Percentiles rank a stretch among this genome's conserved stretches.
Evolutionary conservation across 1,139 yeast species (phyloP).

Genomic region (Pichia sorboxylosa): DNA sequence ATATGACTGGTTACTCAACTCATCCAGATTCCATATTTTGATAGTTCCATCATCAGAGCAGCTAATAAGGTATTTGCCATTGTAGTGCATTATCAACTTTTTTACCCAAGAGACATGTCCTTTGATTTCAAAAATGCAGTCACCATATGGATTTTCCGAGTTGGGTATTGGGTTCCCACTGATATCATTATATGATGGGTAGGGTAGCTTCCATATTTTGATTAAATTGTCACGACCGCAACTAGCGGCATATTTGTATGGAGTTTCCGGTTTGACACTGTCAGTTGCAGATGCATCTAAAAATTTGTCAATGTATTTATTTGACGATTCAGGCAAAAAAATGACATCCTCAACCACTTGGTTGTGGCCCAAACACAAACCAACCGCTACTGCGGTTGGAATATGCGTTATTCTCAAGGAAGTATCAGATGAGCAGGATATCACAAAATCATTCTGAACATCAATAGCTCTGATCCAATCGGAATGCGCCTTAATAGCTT

Average conservation of each 20-base stretch:
- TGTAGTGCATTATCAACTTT: slow-evolving; percentile 59
- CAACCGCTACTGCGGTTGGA: slow-evolving; percentile 56
- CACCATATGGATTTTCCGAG: slow-evolving; percentile 44
- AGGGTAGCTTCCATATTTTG: slow-evolving; percentile 65
- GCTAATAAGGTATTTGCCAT: slow-evolving; percentile 58
- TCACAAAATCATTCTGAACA: slow-evolving; percentile 34
- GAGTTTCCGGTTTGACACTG: slow-evolving; percentile 28
- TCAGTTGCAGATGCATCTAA: slow-evolving; percentile 8
- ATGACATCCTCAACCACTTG: slow-evolving; percentile 73
- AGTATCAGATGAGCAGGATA: slow-evolving; percentile 79
- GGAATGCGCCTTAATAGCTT: slow-evolving; percentile 64
- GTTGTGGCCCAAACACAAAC: slow-evolving; percentile 62
- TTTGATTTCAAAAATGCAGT: slow-evolving; percentile 33
- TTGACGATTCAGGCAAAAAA: slow-evolving; percentile 49
- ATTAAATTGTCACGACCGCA: slow-evolving; percentile 74
- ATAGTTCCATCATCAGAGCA: slow-evolving; percentile 74
- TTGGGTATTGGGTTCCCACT: slow-evolving; percentile 38
- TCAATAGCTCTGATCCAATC: slow-evolving; percentile 76
- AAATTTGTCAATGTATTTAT: slow-evolving; percentile 31
- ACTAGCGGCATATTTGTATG: slow-evolving; percentile 60
- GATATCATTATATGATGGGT: slow-evolving; percentile 42
- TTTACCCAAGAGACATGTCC: slow-evolving; percentile 91
- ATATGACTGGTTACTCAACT: slow-evolving; percentile 22
- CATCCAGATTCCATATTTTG: slow-evolving; percentile 65
- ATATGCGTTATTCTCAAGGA: slow-evolving; percentile 54